Percentiles rank a stretch among this genome's conserved stretches.
These are phyloP conservation scores for Pseudogymnoascus sp. DNA, from an alignment of 2,329 filamentous ascomycete genomes.

Conservation along the genomic window DNA sequence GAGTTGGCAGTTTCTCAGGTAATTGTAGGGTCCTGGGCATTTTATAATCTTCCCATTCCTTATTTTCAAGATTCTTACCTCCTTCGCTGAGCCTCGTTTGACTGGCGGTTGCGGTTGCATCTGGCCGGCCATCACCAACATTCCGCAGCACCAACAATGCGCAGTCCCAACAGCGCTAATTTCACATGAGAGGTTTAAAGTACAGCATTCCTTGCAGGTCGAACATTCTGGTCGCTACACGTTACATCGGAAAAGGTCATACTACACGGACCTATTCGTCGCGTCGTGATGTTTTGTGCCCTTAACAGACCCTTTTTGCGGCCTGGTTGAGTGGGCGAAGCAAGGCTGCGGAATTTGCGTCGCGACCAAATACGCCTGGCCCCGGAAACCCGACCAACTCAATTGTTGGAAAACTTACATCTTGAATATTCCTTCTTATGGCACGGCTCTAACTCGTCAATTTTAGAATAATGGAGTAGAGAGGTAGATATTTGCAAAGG, in stretches of 20 bases:
- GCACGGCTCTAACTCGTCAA: not conserved
- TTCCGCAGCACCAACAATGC: not conserved
- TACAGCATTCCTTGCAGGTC: not conserved
- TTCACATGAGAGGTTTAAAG: not conserved
- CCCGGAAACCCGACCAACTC: not conserved
- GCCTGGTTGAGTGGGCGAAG: not conserved
- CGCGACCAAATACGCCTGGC: too few species aligned
- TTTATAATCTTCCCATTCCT: not conserved
- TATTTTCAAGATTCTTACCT: not conserved
- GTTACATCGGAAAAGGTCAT: not conserved
- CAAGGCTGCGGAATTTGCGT: not conserved
- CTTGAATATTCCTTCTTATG: not conserved
- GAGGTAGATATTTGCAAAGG: not conserved
- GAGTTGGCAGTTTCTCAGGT: not conserved
- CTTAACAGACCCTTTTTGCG: not conserved
- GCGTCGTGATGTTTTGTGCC: not conserved
- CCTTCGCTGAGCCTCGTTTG: not conserved
- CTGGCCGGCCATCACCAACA: not conserved
- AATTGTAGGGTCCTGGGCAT: not conserved
- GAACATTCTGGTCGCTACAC: not conserved
- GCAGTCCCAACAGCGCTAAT: not conserved
- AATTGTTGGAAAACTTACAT: not conserved
- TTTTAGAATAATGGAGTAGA: not conserved
- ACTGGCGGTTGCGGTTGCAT: not conserved
- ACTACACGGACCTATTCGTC: not conserved